phyloP scores from a whole-genome alignment of 164 flowering plant genomes.

The Dillenia turbinata region DNA sequence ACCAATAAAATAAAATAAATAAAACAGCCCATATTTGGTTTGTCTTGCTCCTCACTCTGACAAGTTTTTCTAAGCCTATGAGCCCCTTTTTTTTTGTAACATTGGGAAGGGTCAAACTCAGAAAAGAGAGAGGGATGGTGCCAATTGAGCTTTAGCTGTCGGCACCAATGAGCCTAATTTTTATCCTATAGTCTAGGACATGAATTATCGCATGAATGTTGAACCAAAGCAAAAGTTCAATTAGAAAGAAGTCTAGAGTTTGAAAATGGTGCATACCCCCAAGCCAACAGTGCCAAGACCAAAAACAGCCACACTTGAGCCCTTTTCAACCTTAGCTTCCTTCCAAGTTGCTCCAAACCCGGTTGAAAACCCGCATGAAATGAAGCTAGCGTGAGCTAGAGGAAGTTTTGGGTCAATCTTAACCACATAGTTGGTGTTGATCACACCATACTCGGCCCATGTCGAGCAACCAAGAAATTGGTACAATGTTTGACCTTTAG shows the following conservation, averaged over 20 bases:
- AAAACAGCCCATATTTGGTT: too few relatives aligned
- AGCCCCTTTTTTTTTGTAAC: too few relatives aligned
- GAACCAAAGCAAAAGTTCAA: too few relatives aligned
- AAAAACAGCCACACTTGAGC: slow-evolving; percentile 38
- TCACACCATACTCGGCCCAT: slow-evolving; percentile 39
- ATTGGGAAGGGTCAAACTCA: too few relatives aligned
- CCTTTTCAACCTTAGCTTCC: slow-evolving; percentile 29
- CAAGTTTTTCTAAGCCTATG: too few relatives aligned
- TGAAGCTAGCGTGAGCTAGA: slow-evolving; percentile 23
- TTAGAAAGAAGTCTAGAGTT: not conserved
- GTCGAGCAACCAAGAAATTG: slow-evolving; percentile 31
- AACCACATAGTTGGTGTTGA: slow-evolving; percentile 20
- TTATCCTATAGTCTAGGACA: too few relatives aligned
- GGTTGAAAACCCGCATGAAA: slow-evolving; percentile 33
- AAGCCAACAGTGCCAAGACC: slow-evolving; percentile 58
- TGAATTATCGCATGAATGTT: too few relatives aligned
- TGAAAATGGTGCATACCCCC: slow-evolving; percentile 27
- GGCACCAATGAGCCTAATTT: too few relatives aligned
- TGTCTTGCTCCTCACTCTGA: too few relatives aligned
- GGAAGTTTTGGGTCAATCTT: slow-evolving; percentile 19
- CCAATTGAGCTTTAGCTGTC: too few relatives aligned
- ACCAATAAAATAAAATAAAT: too few relatives aligned
- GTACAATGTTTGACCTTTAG: slow-evolving; percentile 33
- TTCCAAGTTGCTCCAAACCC: slow-evolving; percentile 41
- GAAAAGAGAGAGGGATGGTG: too few relatives aligned